Base-by-base conservation (phyloP, 1,139 yeast species). In the Kluyveromyces marxianus region DNA sequence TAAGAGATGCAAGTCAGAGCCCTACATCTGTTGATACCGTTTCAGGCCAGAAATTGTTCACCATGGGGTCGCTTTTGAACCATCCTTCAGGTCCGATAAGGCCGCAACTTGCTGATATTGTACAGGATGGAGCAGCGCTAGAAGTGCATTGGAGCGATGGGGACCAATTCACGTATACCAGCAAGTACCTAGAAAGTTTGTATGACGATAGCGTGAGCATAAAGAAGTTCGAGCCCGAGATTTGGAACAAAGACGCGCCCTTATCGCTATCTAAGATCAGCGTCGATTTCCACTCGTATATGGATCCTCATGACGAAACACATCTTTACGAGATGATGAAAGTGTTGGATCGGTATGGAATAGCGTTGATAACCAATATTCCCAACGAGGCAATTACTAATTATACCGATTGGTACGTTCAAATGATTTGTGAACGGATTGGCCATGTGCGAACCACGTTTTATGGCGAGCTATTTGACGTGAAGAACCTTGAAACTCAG, bases 361-460 rank as follows among this genome's bases (percentile, higher is more conserved):
- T 86, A 10, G 69, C 76, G 4, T 75, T 83, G 51, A 66, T 86
- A 21, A 69, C 73, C 26, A 69, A 72, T 44, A 68, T 83, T 7
- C 86, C 86, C 48, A 51, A 72, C 67, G 46, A 59, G 50, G 51
- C 49, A 46, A 52, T 52, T 1, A 54, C 50, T 7, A 49, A 56
- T 2, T 64, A 59, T 27, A 50, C 48, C 5, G 56, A 57, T 14
- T 56, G 60, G 29, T 58, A 59, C 10, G 76, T 76, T 2, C 71
- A 70, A 49, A 50, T 53, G 31, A 66, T 86, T 39, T 92, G 86
- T 7, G 65, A 69, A 41, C 70, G 74, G 48, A 79, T 84, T 47
- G 94, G 94, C 0, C 84, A 84, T 54, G 70, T 85, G 48, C 82
- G 81, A 55, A 71, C 75, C 50, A 85, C 95, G 0, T 83, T 86